phyloP scores from a whole-genome alignment of 2,329 filamentous ascomycete genomes.

The Botrytis medusae region DNA sequence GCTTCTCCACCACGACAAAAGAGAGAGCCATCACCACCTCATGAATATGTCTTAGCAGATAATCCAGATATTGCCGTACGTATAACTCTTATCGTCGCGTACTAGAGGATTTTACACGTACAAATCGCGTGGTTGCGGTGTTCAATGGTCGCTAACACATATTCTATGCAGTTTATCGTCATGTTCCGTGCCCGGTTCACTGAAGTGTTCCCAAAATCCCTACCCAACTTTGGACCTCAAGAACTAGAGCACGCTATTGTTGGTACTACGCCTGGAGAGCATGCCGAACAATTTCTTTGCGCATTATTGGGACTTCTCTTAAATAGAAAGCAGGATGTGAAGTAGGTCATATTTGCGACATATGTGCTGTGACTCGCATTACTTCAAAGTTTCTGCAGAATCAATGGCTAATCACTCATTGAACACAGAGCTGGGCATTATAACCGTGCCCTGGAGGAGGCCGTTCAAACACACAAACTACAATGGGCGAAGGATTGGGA shows the following conservation, averaged over 20 bases:
- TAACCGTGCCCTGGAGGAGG: slow-evolving; percentile 89
- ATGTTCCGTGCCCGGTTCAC: slow-evolving; percentile 96
- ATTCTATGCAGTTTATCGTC: slow-evolving; percentile 76
- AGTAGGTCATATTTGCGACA: slow-evolving; percentile 60
- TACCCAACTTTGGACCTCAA: slow-evolving; percentile 89
- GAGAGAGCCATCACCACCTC: slow-evolving; percentile 81
- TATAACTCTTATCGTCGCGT: slow-evolving; percentile 48
- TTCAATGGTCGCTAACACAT: slow-evolving; percentile 40
- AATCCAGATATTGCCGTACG: slow-evolving; percentile 90
- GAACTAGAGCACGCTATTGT: slow-evolving; percentile 87
- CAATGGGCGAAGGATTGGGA: slow-evolving; percentile 91
- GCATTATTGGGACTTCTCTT: slow-evolving; percentile 82
- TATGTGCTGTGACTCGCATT: neutral
- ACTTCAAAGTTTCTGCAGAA: neutral
- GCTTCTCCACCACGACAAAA: slow-evolving; percentile 68
- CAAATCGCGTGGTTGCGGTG: slow-evolving; percentile 49
- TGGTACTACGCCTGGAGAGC: slow-evolving; percentile 75
- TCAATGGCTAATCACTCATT: slow-evolving; percentile 30
- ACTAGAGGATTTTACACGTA: slow-evolving; percentile 46
- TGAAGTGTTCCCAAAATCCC: slow-evolving; percentile 83
- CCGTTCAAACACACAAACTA: slow-evolving; percentile 75
- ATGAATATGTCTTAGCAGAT: slow-evolving; percentile 86
- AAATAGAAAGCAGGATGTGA: slow-evolving; percentile 97
- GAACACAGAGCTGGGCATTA: slow-evolving; percentile 79
- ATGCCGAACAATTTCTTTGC: slow-evolving; percentile 85